Evolutionary conservation across 306 rosid species (phyloP).

Genomic region (Citrullus amarus): DNA sequence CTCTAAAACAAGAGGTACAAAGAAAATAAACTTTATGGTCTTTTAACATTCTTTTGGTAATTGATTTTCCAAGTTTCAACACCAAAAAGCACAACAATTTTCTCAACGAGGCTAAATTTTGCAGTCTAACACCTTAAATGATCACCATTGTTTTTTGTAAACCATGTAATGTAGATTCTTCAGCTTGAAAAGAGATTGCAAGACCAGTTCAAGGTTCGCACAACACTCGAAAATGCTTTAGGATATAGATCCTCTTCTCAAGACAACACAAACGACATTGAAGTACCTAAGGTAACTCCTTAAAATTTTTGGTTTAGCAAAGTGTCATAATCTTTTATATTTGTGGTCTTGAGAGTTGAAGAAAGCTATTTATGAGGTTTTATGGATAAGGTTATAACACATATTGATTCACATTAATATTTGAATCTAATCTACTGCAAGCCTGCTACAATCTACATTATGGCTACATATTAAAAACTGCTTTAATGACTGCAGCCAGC

Average conservation of each 20-base stretch:
- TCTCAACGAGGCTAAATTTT: background rate
- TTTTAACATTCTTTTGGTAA: background rate
- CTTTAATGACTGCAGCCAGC: slow-evolving; percentile 56
- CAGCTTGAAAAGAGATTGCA: slow-evolving; percentile 79
- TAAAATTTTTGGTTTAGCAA: slow-evolving; percentile 1
- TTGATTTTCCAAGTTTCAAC: background rate
- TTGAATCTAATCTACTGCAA: background rate
- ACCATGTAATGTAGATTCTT: slow-evolving; percentile 41
- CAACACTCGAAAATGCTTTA: slow-evolving; percentile 61
- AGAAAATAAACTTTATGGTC: background rate
- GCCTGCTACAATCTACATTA: background rate
- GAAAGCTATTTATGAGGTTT: background rate
- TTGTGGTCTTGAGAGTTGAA: background rate
- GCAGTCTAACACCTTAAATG: background rate
- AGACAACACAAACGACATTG: slow-evolving; percentile 24
- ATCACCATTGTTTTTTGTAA: background rate
- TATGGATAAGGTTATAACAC: background rate
- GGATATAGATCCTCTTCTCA: slow-evolving; percentile 52
- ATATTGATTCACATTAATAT: background rate
- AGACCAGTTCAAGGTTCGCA: slow-evolving; percentile 67
- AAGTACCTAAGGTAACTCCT: slow-evolving; percentile 56
- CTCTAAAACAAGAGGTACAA: slow-evolving; percentile 80
- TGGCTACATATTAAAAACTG: slow-evolving; percentile 5
- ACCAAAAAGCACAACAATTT: background rate
- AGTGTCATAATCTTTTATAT: background rate